Evolutionary conservation across 345 rosid species (phyloP).

Genomic region (Populus ilicifolia): DNA sequence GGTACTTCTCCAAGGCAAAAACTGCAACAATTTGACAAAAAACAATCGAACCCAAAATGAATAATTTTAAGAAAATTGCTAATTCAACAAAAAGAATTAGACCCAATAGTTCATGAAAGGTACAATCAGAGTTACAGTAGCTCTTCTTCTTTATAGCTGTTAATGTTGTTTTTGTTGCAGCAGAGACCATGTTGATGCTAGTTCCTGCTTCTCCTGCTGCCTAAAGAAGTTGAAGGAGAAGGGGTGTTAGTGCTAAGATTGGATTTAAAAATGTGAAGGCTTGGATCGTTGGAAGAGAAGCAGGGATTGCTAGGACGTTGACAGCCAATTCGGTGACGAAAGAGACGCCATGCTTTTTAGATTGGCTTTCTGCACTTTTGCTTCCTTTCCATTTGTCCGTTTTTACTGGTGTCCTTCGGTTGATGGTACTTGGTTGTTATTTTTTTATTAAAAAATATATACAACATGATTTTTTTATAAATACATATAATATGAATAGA

Average conservation of each 20-base stretch:
- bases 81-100: not conserved
- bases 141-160: slow-evolving; percentile 4
- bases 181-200: slow-evolving; percentile 14
- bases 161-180: slow-evolving; percentile 6
- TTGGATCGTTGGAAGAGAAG: slow-evolving; percentile 20
- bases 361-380: not conserved
- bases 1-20: not conserved
- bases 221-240: slow-evolving; percentile 15
- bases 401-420: not conserved
- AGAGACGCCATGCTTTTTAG: slow-evolving; percentile 45
- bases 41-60: too few relatives aligned
- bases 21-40: slow-evolving; percentile 2
- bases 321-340: slow-evolving; percentile 36
- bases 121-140: not conserved
- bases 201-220: slow-evolving; percentile 12
- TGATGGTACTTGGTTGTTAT: too few relatives aligned
- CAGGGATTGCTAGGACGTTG: slow-evolving; percentile 11
- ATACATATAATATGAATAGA: too few relatives aligned
- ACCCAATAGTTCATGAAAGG: not conserved
- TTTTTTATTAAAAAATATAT: too few relatives aligned
- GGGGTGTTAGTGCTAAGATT: not conserved
- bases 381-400: too few relatives aligned
- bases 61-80: too few relatives aligned
- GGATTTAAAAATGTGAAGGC: not conserved
- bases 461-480: too few relatives aligned